These are phyloP conservation scores for Eucalyptus cloeziana DNA, from an alignment of 345 rosid species.

Conservation along the genomic window DNA sequence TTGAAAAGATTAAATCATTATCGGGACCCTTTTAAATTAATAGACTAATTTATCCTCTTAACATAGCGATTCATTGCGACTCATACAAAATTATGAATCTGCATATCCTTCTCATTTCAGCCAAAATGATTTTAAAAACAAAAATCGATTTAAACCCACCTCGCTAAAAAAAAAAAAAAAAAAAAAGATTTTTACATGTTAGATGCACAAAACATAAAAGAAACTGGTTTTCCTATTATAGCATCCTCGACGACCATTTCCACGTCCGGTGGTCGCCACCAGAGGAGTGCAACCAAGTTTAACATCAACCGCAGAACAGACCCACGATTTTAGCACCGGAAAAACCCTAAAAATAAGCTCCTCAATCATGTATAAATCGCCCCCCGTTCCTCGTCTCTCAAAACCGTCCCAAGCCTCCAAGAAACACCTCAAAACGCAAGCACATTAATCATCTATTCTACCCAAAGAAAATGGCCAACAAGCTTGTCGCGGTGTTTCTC, in stretches of 20 bases:
- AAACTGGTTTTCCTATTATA: not conserved
- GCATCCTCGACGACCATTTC: not conserved
- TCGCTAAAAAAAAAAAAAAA: not conserved
- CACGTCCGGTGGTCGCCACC: not conserved
- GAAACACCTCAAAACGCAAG: not conserved
- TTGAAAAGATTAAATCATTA: not conserved
- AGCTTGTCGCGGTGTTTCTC: constrained; percentile 10
- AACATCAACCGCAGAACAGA: not conserved
- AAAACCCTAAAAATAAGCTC: not conserved
- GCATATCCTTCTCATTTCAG: not conserved
- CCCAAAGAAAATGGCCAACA: constrained; percentile 7
- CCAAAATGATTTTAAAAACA: not conserved
- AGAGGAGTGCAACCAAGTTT: not conserved
- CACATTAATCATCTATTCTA: not conserved
- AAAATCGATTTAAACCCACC: not conserved
- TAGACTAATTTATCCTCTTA: not conserved
- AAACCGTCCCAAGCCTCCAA: not conserved
- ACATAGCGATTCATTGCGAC: not conserved
- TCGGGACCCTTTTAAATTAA: not conserved
- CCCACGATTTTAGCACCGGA: not conserved
- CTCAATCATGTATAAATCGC: not conserved
- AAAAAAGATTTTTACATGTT: not conserved
- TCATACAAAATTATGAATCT: not conserved
- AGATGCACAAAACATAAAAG: not conserved
- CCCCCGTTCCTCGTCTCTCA: not conserved